Conservation (phyloP, 1,139 yeast genomes). For the Scheffersomyces titani region DNA sequence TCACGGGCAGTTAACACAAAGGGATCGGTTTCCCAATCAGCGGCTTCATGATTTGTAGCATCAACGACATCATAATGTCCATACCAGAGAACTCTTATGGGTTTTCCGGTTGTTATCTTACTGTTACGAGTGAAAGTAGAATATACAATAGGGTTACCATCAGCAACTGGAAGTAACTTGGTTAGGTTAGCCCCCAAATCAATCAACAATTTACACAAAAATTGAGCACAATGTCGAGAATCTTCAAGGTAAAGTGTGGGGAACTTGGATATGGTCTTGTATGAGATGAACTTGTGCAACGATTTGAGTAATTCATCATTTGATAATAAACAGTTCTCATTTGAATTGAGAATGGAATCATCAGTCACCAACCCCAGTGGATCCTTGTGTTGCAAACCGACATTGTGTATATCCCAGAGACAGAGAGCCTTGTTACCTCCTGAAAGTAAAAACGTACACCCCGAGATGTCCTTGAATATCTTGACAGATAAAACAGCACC, state of each 20-base stretch:
- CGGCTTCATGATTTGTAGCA: slow-evolving; percentile 43
- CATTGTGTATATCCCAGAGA: slow-evolving; percentile 37
- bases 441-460: slow-evolving; percentile 31
- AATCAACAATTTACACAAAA: slow-evolving; percentile 60
- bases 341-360: slow-evolving; percentile 19
- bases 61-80: slow-evolving; percentile 96
- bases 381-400: slow-evolving; percentile 12
- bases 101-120: slow-evolving; percentile 4
- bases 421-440: slow-evolving; percentile 41
- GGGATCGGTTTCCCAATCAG: slow-evolving; percentile 79
- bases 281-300: slow-evolving; percentile 63
- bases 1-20: slow-evolving; percentile 71
- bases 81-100: slow-evolving; percentile 69
- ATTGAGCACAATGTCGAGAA: slow-evolving; percentile 85
- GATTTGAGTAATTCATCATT: slow-evolving; percentile 68
- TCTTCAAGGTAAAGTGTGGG: slow-evolving; percentile 72
- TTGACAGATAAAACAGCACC: slow-evolving; percentile 30
- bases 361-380: neutral
- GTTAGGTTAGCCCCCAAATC: slow-evolving; percentile 73
- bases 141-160: slow-evolving; percentile 82
- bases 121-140: slow-evolving; percentile 61
- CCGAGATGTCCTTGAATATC: slow-evolving; percentile 21
- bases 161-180: slow-evolving; percentile 66
- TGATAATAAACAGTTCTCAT: slow-evolving; percentile 39
- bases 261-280: slow-evolving; percentile 73